phyloP scores from a whole-genome alignment of 2,329 filamentous ascomycete genomes.

The Gyromitra esculenta region DNA sequence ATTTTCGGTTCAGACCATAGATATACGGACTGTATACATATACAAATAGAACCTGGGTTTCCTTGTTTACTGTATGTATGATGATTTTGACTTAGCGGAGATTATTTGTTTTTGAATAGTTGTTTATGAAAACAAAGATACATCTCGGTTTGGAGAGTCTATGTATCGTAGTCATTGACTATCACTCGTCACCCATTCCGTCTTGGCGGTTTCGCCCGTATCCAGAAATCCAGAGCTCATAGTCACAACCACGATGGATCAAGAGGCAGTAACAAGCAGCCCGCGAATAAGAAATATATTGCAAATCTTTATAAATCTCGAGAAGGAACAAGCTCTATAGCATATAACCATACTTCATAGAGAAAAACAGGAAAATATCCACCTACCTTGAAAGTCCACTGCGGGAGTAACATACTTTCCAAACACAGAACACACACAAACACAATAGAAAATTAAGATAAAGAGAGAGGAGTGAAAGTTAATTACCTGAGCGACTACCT shows the following conservation, averaged over 20 bases:
- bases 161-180: background rate
- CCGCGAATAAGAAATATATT: no score
- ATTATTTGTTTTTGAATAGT: background rate
- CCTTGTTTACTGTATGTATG: background rate
- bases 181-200: background rate
- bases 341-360: background rate
- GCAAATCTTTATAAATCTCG: background rate
- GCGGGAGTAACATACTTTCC: background rate
- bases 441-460: background rate
- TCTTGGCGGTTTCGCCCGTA: background rate
- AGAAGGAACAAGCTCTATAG: background rate
- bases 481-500: background rate
- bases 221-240: background rate
- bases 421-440: background rate
- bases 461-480: background rate
- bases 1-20: constrained; percentile 29
- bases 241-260: background rate
- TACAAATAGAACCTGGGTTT: constrained; percentile 28
- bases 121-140: background rate
- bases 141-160: background rate
- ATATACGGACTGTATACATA: constrained; percentile 19
- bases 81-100: background rate
- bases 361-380: background rate
- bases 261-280: no score
- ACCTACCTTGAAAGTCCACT: background rate